Evolutionary conservation across 257 asterid species (phyloP).

Genomic region (Solanum phureja): DNA sequence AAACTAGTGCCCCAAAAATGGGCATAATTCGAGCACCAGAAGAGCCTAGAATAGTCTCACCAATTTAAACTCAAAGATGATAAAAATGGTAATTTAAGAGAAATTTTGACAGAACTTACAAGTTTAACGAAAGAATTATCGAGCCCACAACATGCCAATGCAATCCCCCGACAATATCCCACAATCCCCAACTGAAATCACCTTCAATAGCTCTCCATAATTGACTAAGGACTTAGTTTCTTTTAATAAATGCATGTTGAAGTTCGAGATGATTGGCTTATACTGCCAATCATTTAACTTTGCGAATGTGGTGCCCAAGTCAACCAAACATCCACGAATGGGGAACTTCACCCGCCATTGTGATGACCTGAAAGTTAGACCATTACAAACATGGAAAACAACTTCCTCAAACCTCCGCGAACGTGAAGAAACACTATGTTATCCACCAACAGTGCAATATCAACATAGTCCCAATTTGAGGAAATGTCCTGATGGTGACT

Average conservation of each 20-base stretch:
- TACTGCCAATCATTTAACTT: not conserved
- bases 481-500: not conserved
- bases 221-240: not conserved
- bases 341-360: not conserved
- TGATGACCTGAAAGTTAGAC: not conserved
- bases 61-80: not conserved
- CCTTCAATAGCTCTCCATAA: not conserved
- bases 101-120: not conserved
- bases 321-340: not conserved
- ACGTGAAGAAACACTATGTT: not conserved
- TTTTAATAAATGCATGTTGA: not conserved
- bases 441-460: not conserved
- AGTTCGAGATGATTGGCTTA: not conserved
- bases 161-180: too few relatives aligned
- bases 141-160: not conserved
- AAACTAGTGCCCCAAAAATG: not conserved
- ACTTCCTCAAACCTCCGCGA: not conserved
- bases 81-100: not conserved
- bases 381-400: not conserved
- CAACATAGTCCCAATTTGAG: not conserved
- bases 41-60: not conserved
- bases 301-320: not conserved
- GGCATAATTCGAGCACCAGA: not conserved
- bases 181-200: not conserved
- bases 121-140: not conserved